Percentiles rank a stretch among this genome's conserved stretches.
These are phyloP conservation scores for Leccinum boreale DNA, from an alignment of 768 basidiomycete genomes.

Conservation along the genomic window DNA sequence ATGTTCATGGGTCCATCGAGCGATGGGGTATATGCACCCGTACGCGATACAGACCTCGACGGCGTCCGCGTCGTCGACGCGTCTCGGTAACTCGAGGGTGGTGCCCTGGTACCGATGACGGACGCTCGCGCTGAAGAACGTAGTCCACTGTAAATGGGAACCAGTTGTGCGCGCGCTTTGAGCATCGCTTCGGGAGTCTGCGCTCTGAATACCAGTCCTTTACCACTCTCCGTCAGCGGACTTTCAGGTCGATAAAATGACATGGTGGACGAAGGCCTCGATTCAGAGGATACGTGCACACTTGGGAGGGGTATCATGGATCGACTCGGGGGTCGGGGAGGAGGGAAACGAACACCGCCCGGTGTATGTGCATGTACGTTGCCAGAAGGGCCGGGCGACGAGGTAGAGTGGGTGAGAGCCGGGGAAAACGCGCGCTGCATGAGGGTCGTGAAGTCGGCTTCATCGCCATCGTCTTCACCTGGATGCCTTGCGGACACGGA, in stretches of 20 bases:
- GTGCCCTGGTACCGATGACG: conserved; percentile 40
- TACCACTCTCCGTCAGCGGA: conserved; percentile 38
- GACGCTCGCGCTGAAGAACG: conserved; percentile 42
- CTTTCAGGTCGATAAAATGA: conserved; percentile 63
- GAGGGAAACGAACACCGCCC: conserved; percentile 42
- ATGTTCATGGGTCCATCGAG: conserved; percentile 52
- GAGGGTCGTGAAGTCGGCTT: conserved; percentile 39
- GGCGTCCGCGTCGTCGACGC: conserved; percentile 50
- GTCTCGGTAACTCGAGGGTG: conserved; percentile 78
- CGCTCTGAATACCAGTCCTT: conserved; percentile 41
- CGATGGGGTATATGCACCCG: conserved; percentile 61
- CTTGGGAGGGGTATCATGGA: conserved; percentile 83
- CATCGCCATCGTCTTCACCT: conserved; percentile 45
- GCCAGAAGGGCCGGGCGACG: conserved; percentile 35
- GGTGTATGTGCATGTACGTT: conserved; percentile 38
- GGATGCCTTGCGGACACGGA: conserved; percentile 48
- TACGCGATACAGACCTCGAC: conserved; percentile 64
- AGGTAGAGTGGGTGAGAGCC: conserved; percentile 49
- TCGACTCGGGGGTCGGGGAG: conserved; percentile 73
- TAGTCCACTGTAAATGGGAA: conserved; percentile 49
- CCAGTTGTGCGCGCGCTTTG: conserved; percentile 56
- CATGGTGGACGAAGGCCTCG: conserved; percentile 69
- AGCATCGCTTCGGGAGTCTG: conserved; percentile 70
- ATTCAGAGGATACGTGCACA: conserved; percentile 64
- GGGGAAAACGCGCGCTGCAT: conserved; percentile 63